Evolutionary conservation across 306 rosid genomes (phyloP), one percentile per base, ranked within the genome.

Genomic region (Vachellia collinsii): DNA sequence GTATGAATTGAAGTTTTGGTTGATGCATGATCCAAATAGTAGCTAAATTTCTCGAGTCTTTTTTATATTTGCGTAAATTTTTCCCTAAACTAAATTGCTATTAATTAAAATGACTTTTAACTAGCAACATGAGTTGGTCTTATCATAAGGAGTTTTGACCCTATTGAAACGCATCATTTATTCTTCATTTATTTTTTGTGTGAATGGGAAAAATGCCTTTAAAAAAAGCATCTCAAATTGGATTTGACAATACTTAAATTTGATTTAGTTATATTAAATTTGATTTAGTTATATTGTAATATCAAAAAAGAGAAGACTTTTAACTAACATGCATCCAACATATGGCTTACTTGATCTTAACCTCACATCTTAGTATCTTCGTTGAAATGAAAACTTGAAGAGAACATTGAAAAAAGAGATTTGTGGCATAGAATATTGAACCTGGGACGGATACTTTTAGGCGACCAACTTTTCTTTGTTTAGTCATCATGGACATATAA

Each of bases 1-100:
- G 29, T 83, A 86, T 87, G 83, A 85, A 77, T 80, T 78, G 79
- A 63, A 74, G 72, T 81, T 78, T 56, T 63, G 51, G 67, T 53
- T 74, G 7, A 25, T 63, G 14, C 19, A 11, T 23, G n/a, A 16
- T 84, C 51, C 66, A 25, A 70, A 68, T 56, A 77, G 61, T 14
- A 4, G 8, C 25, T 19, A 7, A 53, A 19, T 19, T 19, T 41
- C 19, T 53, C 3, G 0, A 53, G 10, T 58, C 34, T 22, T n/a
- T 51, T 29, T 51, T 6, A 3, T 17, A 12, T 56, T 56, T 8
- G 62, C n/a, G 62, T 7, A 56, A n/a, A 20, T 50, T 50, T 50
- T 56, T 20, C 13, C 12, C 50, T 46, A 13, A 46, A 11, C 14
- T 46, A 11, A 46, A 22, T 22, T 10, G 64, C 9, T 58, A 22